Evolutionary conservation across 2,329 filamentous ascomycete species (phyloP), one percentile per base, ranked within the genome.

Genomic region (Berkeleyomyces basicola): DNA sequence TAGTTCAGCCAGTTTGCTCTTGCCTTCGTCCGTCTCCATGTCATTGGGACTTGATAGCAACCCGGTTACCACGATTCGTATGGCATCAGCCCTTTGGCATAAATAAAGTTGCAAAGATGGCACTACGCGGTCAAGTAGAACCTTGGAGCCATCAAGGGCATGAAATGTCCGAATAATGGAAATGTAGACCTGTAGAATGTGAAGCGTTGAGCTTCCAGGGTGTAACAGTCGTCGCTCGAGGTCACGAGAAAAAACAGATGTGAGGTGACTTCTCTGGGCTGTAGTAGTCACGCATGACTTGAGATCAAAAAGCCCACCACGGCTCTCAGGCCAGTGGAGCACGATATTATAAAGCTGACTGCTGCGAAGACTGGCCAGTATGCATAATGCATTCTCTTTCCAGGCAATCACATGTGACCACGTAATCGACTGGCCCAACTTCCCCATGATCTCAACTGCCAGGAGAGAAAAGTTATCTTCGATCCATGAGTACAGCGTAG

Each of bases 341-440:
- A 90, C 84, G 69, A 92, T 90, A 69, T 91, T 86, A 68, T 90
- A 92, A 7, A 93, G 76, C 69, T 90, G 84, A 6, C 80, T 77
- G 55, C 86, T 87, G 51, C 88, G 80, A 58, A 87, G 76, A 16
- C 81, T 79, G 2, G 87, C 87, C 14, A 92, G 77, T 53, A 85
- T 80, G 2, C 81, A 81, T 53, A 88, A 72, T 14, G 85, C 85
- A 68, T 86, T 84, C 47, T 86, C 82, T 69, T 86, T 85, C 81
- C 86, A 90, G 66, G 82, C 82, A 66, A 84, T 79, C 49, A 87
- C 76, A 65, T 88, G 79, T 14, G 74, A 72, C 72, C 79, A 78
- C 4, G 77, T 75, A 36, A 84, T 71, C n/a, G 58, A 11, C 43
- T 74, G 70, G 4, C 72, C 75, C 7, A 81, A 72, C 16, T 73